Conservation (phyloP, 202 grass and related monocot genomes). For the Digitaria exilis region DNA sequence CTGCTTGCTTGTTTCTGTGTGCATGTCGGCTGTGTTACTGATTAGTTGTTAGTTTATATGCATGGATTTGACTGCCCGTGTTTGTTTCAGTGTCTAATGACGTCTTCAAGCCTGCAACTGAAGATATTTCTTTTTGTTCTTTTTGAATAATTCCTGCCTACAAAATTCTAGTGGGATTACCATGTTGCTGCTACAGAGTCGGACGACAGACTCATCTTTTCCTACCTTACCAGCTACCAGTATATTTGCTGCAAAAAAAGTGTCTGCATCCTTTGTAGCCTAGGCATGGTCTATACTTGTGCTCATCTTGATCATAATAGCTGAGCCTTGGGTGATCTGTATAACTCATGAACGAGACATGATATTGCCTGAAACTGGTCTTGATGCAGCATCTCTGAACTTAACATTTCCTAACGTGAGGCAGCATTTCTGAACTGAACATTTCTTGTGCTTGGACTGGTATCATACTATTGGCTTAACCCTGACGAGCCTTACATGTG, state of each 20-base stretch:
- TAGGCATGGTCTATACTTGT: neutral
- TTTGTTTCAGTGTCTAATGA: neutral
- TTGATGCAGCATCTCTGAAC: too few relatives aligned
- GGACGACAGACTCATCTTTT: too few relatives aligned
- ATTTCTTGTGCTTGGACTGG: neutral
- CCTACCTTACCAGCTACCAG: neutral
- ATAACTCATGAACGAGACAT: neutral
- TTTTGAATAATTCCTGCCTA: neutral
- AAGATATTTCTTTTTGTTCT: neutral
- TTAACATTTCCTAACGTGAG: too few relatives aligned
- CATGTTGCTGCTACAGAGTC: neutral
- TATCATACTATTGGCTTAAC: too few relatives aligned
- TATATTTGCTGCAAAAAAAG: neutral
- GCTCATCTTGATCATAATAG: neutral
- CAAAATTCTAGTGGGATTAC: neutral
- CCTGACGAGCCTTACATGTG: neutral
- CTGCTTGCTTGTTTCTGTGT: conserved; percentile 3
- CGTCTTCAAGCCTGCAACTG: neutral
- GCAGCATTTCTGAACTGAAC: conserved; percentile 9
- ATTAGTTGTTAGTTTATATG: conserved; percentile 9
- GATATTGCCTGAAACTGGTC: neutral
- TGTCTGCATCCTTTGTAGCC: neutral
- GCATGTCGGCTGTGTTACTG: neutral
- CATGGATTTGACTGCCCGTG: neutral
- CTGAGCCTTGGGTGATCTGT: neutral